Conservation (phyloP, 495 filamentous ascomycete species). For the Aspergillus bridgeri region DNA sequence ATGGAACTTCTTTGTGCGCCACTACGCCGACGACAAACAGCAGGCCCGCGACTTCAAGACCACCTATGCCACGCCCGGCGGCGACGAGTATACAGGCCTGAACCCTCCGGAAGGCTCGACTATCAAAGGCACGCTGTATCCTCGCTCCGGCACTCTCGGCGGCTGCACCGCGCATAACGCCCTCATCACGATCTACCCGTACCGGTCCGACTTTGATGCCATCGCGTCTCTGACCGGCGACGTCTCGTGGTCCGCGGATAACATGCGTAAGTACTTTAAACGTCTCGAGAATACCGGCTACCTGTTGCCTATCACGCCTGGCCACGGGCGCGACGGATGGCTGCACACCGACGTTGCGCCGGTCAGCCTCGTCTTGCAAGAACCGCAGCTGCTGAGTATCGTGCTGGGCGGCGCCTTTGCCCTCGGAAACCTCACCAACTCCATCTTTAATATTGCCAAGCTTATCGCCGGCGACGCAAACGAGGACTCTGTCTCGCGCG, state of each 20-base stretch:
- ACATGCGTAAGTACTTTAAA: slow-evolving; percentile 45
- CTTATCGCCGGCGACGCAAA: slow-evolving; percentile 54
- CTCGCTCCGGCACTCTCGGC: slow-evolving; percentile 46
- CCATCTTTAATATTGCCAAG: slow-evolving; percentile 34
- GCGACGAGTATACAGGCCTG: slow-evolving; percentile 35
- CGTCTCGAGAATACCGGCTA: slow-evolving; percentile 55
- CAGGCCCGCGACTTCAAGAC: slow-evolving; percentile 45
- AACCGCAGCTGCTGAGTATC: slow-evolving; percentile 50
- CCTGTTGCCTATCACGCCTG: slow-evolving; percentile 31
- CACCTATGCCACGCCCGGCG: slow-evolving; percentile 38
- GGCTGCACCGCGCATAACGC: slow-evolving; percentile 49
- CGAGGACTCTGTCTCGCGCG: slow-evolving; percentile 33
- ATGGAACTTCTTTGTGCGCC: slow-evolving; percentile 50
- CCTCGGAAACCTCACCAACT: slow-evolving; percentile 42
- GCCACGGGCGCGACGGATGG: slow-evolving; percentile 62
- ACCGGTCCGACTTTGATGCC: slow-evolving; percentile 46
- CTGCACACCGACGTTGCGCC: slow-evolving; percentile 48
- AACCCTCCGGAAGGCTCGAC: slow-evolving; percentile 38
- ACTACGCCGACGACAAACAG: slow-evolving; percentile 38
- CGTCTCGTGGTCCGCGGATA: slow-evolving; percentile 36
- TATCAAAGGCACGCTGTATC: slow-evolving; percentile 43
- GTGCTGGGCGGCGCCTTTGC: slow-evolving; percentile 50
- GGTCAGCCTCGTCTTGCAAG: slow-evolving; percentile 44
- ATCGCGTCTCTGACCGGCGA: slow-evolving; percentile 44
- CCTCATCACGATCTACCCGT: slow-evolving; percentile 39